phyloP scores from a whole-genome alignment of 345 rosid species.

The Turritis glabra region DNA sequence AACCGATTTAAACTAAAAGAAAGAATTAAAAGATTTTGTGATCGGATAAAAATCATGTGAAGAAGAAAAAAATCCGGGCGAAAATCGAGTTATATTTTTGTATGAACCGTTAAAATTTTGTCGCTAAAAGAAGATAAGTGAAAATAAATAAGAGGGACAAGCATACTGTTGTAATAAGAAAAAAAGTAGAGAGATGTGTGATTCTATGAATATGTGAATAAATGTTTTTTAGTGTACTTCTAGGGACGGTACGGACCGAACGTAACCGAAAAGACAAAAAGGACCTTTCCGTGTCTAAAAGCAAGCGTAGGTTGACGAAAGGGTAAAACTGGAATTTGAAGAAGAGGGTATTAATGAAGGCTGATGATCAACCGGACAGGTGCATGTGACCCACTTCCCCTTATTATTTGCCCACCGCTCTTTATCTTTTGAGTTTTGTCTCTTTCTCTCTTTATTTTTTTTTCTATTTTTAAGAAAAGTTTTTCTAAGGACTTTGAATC shows the following conservation, averaged over 20 bases:
- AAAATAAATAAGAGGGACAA: not conserved
- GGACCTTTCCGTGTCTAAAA: not conserved
- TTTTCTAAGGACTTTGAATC: not conserved
- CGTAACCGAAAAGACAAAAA: constrained; percentile 1
- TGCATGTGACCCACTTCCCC: constrained; percentile 59
- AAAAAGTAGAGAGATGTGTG: not conserved
- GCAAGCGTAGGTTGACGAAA: not conserved
- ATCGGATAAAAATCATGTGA: too few relatives aligned
- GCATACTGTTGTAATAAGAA: not conserved
- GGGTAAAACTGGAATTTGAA: not conserved
- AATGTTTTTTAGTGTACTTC: constrained; percentile 39
- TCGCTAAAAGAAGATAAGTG: not conserved
- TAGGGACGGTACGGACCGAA: constrained; percentile 43
- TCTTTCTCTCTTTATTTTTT: not conserved
- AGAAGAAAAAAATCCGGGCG: too few relatives aligned
- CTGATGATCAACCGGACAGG: constrained; percentile 43
- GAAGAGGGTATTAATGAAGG: constrained; percentile 17
- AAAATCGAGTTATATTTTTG: too few relatives aligned
- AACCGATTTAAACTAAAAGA: too few relatives aligned
- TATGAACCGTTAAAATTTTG: too few relatives aligned
- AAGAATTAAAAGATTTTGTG: too few relatives aligned
- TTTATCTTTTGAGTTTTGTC: constrained; percentile 19
- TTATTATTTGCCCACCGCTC: constrained; percentile 45
- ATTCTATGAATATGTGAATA: constrained; percentile 32
- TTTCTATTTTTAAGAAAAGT: not conserved